A percentile compares a stretch with the other conserved stretches of the same genome.
Evolutionary conservation across 495 filamentous ascomycete species (phyloP).

Genomic region (Trichoderma erinaceum): DNA sequence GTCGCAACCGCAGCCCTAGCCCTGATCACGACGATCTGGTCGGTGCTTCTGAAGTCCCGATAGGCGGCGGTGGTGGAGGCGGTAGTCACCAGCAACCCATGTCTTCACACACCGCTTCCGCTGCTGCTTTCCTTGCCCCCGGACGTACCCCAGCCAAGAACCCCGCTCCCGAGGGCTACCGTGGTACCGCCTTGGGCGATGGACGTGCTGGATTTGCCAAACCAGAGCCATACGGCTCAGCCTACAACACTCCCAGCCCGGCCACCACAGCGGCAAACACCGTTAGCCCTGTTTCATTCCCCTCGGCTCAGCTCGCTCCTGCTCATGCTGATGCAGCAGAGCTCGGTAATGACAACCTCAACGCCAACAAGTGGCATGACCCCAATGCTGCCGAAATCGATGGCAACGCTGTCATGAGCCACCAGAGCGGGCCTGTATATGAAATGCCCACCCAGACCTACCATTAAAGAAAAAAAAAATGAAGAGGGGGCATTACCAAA

Average conservation of each 20-base stretch:
- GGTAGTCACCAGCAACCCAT: conserved; percentile 4
- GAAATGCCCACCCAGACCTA: conserved; percentile 17
- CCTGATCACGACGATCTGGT: conserved; percentile 9
- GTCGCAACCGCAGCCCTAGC: conserved; percentile 5
- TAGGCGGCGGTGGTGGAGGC: conserved; percentile 11
- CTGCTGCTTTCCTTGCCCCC: conserved; percentile 12
- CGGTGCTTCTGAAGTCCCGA: conserved; percentile 15
- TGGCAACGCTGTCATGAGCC: conserved; percentile 1
- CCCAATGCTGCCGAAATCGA: conserved; percentile 7
- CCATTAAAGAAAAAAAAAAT: neutral
- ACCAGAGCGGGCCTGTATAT: conserved; percentile 15
- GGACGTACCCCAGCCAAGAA: neutral
- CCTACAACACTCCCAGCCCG: conserved; percentile 13
- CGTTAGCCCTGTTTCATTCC: conserved; percentile 3
- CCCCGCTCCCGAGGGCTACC: conserved; percentile 9
- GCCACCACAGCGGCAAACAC: neutral
- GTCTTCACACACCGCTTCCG: conserved; percentile 1
- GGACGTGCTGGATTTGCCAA: conserved; percentile 15
- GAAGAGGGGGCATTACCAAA: neutral
- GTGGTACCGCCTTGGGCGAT: conserved; percentile 14
- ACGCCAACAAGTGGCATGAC: conserved; percentile 4
- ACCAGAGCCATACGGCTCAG: conserved; percentile 15
- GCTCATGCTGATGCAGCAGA: conserved; percentile 7
- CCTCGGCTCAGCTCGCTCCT: neutral
- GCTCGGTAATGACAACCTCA: conserved; percentile 3